A percentile compares a stretch with the other conserved stretches of the same genome.
phyloP scores from a whole-genome alignment of 352 stramenopile species.

The Stramenopiles sp. region DNA sequence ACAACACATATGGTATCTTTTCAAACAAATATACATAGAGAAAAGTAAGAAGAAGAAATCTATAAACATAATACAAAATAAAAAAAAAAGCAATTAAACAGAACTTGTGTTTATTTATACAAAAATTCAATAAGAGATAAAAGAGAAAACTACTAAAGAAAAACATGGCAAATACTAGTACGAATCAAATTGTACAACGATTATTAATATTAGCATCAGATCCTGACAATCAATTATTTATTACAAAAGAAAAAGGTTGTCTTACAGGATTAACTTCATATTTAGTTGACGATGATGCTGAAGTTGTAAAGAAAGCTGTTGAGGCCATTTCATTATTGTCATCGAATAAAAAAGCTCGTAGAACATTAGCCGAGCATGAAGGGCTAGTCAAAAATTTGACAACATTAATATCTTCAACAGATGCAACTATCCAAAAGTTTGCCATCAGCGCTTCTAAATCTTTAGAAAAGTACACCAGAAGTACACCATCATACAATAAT shows the following conservation, averaged over 20 bases:
- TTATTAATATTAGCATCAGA: neutral
- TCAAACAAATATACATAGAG: no score
- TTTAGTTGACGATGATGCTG: neutral
- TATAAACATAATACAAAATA: neutral
- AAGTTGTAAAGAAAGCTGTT: neutral
- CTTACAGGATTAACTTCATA: neutral
- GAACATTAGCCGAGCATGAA: neutral
- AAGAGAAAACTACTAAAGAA: neutral
- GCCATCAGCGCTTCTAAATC: neutral
- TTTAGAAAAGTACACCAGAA: neutral
- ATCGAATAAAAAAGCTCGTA: neutral
- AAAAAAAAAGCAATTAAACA: neutral
- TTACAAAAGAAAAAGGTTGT: neutral
- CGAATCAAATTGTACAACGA: neutral
- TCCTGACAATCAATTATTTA: neutral
- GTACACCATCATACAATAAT: neutral
- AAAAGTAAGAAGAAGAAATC: neutral
- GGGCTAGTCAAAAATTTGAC: neutral
- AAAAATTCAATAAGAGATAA: no score
- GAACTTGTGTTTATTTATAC: no score
- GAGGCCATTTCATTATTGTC: neutral
- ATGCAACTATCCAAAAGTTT: neutral
- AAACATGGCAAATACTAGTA: neutral
- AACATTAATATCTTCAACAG: neutral
- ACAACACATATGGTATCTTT: no score